phyloP scores from a whole-genome alignment of 1,139 yeast species.

The Hyphopichia wangnamkhiaoensis region DNA sequence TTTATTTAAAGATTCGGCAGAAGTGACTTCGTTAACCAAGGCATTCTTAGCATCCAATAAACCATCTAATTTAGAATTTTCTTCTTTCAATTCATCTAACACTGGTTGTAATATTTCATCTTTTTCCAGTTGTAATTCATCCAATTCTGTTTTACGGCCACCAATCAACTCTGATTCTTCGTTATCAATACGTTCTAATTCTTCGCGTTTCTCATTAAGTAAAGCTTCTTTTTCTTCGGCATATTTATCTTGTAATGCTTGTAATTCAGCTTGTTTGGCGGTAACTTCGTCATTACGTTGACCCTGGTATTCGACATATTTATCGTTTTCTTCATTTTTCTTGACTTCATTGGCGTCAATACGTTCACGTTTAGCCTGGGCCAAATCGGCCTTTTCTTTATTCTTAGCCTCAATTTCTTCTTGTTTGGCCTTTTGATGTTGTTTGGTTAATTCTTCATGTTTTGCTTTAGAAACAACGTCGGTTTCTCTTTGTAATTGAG shows the following conservation, averaged over 20 bases:
- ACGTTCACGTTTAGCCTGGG: constrained; percentile 41
- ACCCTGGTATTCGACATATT: constrained; percentile 31
- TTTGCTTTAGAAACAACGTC: constrained; percentile 44
- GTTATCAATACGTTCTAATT: constrained; percentile 41
- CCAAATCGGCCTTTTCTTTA: constrained; percentile 41
- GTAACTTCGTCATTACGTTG: constrained; percentile 41
- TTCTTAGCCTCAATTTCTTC: constrained; percentile 52
- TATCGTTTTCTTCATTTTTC: constrained; percentile 41
- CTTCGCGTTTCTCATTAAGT: constrained; percentile 38
- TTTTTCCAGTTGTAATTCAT: constrained; percentile 45
- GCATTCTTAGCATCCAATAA: constrained; percentile 41
- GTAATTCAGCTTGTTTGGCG: constrained; percentile 35
- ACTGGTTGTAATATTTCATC: constrained; percentile 44
- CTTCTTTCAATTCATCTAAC: constrained; percentile 42
- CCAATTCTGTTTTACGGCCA: constrained; percentile 45
- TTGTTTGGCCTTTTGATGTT: constrained; percentile 50
- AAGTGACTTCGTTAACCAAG: constrained; percentile 35
- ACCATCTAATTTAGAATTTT: constrained; percentile 39
- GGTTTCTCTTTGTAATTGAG: constrained; percentile 65
- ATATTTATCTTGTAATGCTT: constrained; percentile 31
- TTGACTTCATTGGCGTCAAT: constrained; percentile 38
- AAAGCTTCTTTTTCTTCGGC: constrained; percentile 41
- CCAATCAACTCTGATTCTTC: constrained; percentile 45
- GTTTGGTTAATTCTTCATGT: constrained; percentile 33
- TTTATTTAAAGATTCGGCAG: constrained; percentile 31